Conservation (phyloP, 345 rosid genomes). For the Citrus australasica region DNA sequence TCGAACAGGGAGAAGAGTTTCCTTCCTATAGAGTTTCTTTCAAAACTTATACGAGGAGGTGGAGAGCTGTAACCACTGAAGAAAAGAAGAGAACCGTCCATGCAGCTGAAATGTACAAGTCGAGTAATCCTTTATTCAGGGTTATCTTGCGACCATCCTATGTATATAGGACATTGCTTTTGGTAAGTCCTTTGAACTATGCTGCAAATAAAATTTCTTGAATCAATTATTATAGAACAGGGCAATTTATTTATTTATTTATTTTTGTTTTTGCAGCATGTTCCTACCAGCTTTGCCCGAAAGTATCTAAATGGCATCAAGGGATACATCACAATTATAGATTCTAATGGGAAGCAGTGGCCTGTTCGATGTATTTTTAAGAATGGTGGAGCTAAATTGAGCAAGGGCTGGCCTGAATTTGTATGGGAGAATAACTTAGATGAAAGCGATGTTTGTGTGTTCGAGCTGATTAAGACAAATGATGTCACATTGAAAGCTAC, state of each 20-base stretch:
- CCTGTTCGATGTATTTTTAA: constrained; percentile 38
- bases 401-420: constrained; percentile 61
- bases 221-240: not conserved
- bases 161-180: constrained; percentile 25
- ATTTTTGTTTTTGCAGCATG: constrained; percentile 30
- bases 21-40: not conserved
- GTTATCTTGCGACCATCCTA: constrained; percentile 35
- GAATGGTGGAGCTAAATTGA: constrained; percentile 29
- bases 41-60: constrained; percentile 10
- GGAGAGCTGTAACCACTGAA: constrained; percentile 30
- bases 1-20: constrained; percentile 2
- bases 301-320: constrained; percentile 34
- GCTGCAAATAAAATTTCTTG: not conserved
- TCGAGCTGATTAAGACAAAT: constrained; percentile 39
- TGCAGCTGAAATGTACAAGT: constrained; percentile 29
- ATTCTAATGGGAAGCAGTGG: constrained; percentile 44
- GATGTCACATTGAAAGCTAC: constrained; percentile 48
- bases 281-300: constrained; percentile 47
- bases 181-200: constrained; percentile 26
- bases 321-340: constrained; percentile 40
- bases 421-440: constrained; percentile 47
- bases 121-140: constrained; percentile 35
- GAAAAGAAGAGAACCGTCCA: constrained; percentile 22
- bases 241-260: not conserved
- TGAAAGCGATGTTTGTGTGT: constrained; percentile 60